Conservation (phyloP, 768 basidiomycete genomes). For the Mycena epipterygia region DNA sequence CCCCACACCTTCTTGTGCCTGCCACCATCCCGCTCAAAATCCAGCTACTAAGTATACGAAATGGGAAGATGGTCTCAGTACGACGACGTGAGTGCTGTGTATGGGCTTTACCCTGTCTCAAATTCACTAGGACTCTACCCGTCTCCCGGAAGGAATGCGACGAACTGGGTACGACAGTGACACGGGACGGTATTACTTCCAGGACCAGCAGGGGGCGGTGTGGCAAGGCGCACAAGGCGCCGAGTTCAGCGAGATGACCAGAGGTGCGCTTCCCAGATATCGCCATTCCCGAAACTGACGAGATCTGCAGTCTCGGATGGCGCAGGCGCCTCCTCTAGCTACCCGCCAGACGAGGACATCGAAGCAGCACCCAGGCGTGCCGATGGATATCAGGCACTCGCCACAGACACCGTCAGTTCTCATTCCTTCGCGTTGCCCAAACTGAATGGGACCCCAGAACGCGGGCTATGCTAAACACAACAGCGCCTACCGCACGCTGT, state of each 20-base stretch:
- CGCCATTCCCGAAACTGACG: not conserved
- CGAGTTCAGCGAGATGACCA: conserved; percentile 70
- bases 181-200: conserved; percentile 74
- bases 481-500: conserved; percentile 70
- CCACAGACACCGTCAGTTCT: conserved; percentile 63
- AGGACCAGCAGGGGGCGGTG: conserved; percentile 65
- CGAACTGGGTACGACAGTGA: conserved; percentile 86
- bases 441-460: conserved; percentile 34
- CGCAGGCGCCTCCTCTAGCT: conserved; percentile 20
- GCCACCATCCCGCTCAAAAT: too few species aligned
- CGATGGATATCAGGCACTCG: conserved; percentile 71
- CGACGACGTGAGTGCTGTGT: conserved; percentile 52
- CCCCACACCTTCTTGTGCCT: too few species aligned
- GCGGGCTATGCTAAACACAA: conserved; percentile 47
- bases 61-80: conserved; percentile 53
- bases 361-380: conserved; percentile 67
- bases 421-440: not conserved
- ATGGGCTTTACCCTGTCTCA: not conserved
- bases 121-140: conserved; percentile 59
- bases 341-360: conserved; percentile 57
- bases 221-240: conserved; percentile 74
- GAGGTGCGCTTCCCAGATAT: conserved; percentile 45
- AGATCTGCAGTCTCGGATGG: conserved; percentile 33
- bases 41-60: not conserved
- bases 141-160: conserved; percentile 69